These are phyloP conservation scores for Piromyces finnis DNA, from an alignment of 192 early-diverging fungal genomes.

Conservation along the genomic window DNA sequence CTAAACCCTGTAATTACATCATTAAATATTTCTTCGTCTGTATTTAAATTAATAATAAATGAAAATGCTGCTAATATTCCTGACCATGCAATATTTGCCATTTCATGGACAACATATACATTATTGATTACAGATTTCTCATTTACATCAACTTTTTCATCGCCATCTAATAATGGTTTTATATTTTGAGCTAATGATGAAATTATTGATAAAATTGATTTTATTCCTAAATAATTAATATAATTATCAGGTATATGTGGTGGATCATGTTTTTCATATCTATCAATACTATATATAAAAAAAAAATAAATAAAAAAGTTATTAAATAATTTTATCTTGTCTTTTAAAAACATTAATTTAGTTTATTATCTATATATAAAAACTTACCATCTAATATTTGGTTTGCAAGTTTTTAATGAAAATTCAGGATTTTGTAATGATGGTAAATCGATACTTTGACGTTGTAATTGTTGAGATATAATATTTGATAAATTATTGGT, in stretches of 20 bases:
- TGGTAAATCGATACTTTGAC: background rate
- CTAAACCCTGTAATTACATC: constrained; percentile 48
- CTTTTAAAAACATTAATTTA: no score
- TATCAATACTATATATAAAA: background rate
- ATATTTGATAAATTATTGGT: background rate
- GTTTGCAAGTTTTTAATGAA: background rate
- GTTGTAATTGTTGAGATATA: background rate
- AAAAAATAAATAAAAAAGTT: background rate
- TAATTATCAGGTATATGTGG: background rate
- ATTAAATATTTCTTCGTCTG: constrained; percentile 73
- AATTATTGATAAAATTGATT: background rate
- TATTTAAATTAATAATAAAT: constrained; percentile 49
- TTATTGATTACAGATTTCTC: background rate
- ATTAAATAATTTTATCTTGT: no score
- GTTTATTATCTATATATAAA: no score
- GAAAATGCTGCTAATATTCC: constrained; percentile 56
- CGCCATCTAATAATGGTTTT: constrained; percentile 1
- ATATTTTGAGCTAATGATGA: background rate
- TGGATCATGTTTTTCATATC: background rate
- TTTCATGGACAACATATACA: constrained; percentile 28
- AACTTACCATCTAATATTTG: background rate
- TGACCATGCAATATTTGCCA: constrained; percentile 69
- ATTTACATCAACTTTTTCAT: constrained; percentile 23
- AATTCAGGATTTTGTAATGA: background rate
- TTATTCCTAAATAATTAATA: background rate